A percentile compares a stretch with the other conserved stretches of the same genome.
Conservation (phyloP, 176 grass and related monocot species). For the Oryza meyeriana region DNA sequence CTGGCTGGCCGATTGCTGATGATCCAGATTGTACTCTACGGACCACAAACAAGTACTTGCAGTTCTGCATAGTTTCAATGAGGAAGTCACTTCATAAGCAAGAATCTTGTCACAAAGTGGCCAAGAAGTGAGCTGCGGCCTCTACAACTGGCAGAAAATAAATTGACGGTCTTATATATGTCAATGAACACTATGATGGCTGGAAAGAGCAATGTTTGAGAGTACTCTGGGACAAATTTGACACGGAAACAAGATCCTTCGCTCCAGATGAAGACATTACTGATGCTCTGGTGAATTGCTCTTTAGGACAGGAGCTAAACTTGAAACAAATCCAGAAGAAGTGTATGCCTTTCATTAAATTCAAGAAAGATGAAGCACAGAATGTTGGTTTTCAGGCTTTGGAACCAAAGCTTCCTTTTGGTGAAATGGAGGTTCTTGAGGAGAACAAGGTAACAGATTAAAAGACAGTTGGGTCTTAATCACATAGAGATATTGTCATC, state of each 20-base stretch:
- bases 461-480: slow-evolving; percentile 50
- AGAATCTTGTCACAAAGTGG: slow-evolving; percentile 47
- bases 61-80: slow-evolving; percentile 58
- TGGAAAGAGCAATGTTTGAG: slow-evolving; percentile 68
- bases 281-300: slow-evolving; percentile 37
- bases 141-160: slow-evolving; percentile 12
- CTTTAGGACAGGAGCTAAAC: slow-evolving; percentile 39
- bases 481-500: slow-evolving; percentile 43
- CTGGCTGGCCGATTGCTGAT: slow-evolving; percentile 61
- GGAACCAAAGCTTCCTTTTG: slow-evolving; percentile 57
- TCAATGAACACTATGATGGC: slow-evolving; percentile 61
- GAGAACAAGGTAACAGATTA: slow-evolving; percentile 52
- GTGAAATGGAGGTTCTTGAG: slow-evolving; percentile 49
- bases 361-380: slow-evolving; percentile 58
- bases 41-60: slow-evolving; percentile 62
- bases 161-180: slow-evolving; percentile 59
- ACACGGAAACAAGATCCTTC: slow-evolving; percentile 31
- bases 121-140: slow-evolving; percentile 46
- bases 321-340: slow-evolving; percentile 64
- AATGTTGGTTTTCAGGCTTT: slow-evolving; percentile 48
- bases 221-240: slow-evolving; percentile 50
- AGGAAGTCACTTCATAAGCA: slow-evolving; percentile 70
- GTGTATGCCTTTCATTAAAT: slow-evolving; percentile 80
- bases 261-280: slow-evolving; percentile 55
- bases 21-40: slow-evolving; percentile 40